A percentile compares a stretch with the other conserved stretches of the same genome.
These are phyloP conservation scores for Citrullus amarus DNA, from an alignment of 306 rosid species.

Conservation along the genomic window DNA sequence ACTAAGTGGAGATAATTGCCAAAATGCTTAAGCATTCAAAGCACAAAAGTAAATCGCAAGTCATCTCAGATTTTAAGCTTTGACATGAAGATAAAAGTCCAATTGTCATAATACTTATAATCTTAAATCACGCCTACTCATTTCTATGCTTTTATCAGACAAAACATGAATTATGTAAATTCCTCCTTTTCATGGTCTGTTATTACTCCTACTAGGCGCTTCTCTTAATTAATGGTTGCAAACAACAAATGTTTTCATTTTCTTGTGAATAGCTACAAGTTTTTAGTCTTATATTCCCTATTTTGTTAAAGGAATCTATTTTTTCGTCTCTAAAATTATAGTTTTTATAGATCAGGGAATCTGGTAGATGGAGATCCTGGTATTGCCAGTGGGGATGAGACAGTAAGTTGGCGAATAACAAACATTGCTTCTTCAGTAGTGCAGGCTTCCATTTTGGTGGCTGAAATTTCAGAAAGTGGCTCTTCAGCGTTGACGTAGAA, in stretches of 20 bases:
- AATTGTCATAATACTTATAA: neutral
- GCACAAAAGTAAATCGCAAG: neutral
- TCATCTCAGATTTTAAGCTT: neutral
- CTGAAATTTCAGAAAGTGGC: conserved; percentile 12
- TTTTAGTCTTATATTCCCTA: neutral
- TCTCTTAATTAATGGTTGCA: neutral
- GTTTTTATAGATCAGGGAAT: conserved; percentile 72
- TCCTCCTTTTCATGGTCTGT: neutral
- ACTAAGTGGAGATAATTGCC: neutral
- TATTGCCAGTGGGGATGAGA: conserved; percentile 80
- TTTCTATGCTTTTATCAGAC: neutral
- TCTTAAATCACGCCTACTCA: neutral
- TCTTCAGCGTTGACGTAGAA: conserved; percentile 8
- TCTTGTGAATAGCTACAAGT: neutral
- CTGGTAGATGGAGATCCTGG: conserved; percentile 79
- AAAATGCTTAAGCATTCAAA: neutral
- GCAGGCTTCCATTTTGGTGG: neutral
- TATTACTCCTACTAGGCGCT: neutral
- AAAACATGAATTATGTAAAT: neutral
- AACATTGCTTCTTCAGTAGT: conserved; percentile 1
- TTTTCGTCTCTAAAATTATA: neutral
- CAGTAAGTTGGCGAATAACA: conserved; percentile 39
- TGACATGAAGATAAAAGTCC: neutral
- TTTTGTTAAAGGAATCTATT: neutral
- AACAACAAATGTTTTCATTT: neutral